A percentile compares a stretch with the other conserved stretches of the same genome.
phyloP scores from a whole-genome alignment of 129 eudicot genomes.

The Oenanthe sinensis region DNA sequence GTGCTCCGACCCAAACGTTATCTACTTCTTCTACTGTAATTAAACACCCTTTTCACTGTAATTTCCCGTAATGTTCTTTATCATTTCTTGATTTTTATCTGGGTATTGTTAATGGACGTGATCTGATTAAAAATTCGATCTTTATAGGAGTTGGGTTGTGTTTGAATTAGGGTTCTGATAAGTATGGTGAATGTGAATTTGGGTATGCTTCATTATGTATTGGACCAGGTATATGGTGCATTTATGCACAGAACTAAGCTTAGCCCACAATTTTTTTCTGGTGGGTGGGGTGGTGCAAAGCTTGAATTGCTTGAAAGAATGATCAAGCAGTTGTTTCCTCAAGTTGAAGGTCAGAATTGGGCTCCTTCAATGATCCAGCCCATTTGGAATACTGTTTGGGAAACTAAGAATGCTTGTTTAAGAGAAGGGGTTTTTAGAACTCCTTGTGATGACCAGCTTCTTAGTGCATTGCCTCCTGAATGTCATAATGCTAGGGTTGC shows the following conservation, averaged over 20 bases:
- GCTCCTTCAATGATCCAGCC: conserved; percentile 74
- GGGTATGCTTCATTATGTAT: conserved; percentile 83
- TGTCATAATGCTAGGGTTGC: conserved; percentile 93
- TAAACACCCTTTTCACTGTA: background rate
- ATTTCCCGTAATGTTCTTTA: background rate
- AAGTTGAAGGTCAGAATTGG: conserved; percentile 68
- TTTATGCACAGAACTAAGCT: conserved; percentile 83
- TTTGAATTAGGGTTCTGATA: conserved; percentile 22
- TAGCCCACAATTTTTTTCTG: conserved; percentile 77
- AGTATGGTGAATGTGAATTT: conserved; percentile 67
- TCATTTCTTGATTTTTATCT: background rate
- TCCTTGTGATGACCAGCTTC: conserved; percentile 81
- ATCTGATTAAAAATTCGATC: conserved; percentile 1
- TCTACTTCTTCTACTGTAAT: background rate
- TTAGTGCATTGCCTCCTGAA: conserved; percentile 92
- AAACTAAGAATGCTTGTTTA: conserved; percentile 64
- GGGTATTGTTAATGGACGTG: background rate
- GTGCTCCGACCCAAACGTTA: background rate
- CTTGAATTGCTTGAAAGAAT: conserved; percentile 78
- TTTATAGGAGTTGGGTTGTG: background rate
- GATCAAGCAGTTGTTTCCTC: conserved; percentile 31
- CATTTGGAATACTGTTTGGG: conserved; percentile 94
- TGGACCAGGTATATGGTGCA: conserved; percentile 96
- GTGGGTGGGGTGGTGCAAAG: conserved; percentile 94
- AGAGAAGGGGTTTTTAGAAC: conserved; percentile 85